Conservation (phyloP, 2,329 filamentous ascomycete genomes). For the Calonectria pauciramosa region DNA sequence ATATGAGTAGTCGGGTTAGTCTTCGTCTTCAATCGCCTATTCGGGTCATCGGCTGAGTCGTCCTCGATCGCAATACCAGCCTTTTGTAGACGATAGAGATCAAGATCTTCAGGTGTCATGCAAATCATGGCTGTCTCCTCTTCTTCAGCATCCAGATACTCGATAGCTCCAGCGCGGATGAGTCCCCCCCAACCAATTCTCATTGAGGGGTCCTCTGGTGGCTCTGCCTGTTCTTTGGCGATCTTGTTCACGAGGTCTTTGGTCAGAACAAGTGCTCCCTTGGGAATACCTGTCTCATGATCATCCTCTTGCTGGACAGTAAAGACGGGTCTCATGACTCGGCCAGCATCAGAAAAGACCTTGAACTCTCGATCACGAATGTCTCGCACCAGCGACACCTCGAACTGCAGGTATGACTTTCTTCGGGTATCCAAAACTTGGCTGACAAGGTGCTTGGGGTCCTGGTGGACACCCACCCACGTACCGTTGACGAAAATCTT, state of each 20-base stretch:
- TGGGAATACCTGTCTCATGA: conserved; percentile 67
- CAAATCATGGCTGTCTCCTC: conserved; percentile 99
- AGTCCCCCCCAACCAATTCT: conserved; percentile 92
- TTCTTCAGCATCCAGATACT: conserved; percentile 98
- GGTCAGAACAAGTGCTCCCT: conserved; percentile 83
- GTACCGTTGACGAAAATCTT: conserved; percentile 99
- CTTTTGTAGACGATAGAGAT: conserved; percentile 80
- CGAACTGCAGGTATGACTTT: conserved; percentile 86
- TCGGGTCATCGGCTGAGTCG: conserved; percentile 75
- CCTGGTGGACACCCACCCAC: conserved; percentile 96
- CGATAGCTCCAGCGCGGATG: conserved; percentile 86
- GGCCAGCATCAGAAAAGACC: conserved; percentile 96
- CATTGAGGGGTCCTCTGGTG: conserved; percentile 69
- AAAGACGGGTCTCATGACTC: conserved; percentile 94
- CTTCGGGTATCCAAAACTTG: conserved; percentile 84
- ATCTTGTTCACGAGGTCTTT: conserved; percentile 83
- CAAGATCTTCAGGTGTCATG: conserved; percentile 97
- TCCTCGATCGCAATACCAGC: conserved; percentile 74
- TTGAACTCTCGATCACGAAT: conserved; percentile 98
- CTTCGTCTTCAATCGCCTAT: conserved; percentile 88
- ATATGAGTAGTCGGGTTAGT: conserved; percentile 90
- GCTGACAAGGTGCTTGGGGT: conserved; percentile 86
- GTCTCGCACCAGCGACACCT: conserved; percentile 95
- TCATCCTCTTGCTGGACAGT: conserved; percentile 92
- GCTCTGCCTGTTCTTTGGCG: conserved; percentile 80